Base-by-base conservation (phyloP, 2,329 filamentous ascomycete species). In the Fusarium humuli region DNA sequence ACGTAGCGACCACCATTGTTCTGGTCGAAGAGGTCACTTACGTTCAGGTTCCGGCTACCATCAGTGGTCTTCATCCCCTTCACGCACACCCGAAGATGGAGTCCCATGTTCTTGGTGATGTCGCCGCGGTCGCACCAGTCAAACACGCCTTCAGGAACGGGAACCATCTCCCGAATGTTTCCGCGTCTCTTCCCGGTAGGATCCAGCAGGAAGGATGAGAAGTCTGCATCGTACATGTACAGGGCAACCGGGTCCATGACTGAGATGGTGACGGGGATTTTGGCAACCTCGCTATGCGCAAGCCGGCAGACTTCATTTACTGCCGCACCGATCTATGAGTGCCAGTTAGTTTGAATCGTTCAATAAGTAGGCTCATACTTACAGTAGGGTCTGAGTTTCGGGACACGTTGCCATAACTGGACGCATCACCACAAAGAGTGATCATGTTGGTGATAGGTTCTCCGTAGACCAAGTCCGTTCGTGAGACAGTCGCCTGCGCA, bases 161-260 rank as follows among this genome's bases (percentile, higher is more conserved):
- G 50, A 22, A 27, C 14, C 50, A 44, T 54, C 20, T 54, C 50
- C 13, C 37, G 37, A 7, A 32, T 20, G 9, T 54, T 54, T 13
- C 50, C 50, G 6, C 37, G 50, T 22, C 50, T n/a, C 50, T 54
- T 44, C 0, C 50, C 50, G 1, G 50, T 54, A 16, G 25, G 50
- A 8, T 54, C 50, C 6, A 54, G 50, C 5, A 54, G 11, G 37
- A 54, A 54, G 22, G 50, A 54, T 12, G 50, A 54, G 14, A 54
- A 54, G n/a, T 54, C 50, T 11, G 37, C 50, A 6, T 54, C 50
- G n/a, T 54, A 30, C 8, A 53, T 53, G 37, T 53, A 53, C 50
- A 53, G 14, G 2, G 50, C 37, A n/a, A 53, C 25, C 0, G 50
- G 37, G 16, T 53, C 50, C 27, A 29, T 53, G 25, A 53, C 50